phyloP scores from a whole-genome alignment of 2,329 filamentous ascomycete genomes.

The Cercospora sp. region DNA sequence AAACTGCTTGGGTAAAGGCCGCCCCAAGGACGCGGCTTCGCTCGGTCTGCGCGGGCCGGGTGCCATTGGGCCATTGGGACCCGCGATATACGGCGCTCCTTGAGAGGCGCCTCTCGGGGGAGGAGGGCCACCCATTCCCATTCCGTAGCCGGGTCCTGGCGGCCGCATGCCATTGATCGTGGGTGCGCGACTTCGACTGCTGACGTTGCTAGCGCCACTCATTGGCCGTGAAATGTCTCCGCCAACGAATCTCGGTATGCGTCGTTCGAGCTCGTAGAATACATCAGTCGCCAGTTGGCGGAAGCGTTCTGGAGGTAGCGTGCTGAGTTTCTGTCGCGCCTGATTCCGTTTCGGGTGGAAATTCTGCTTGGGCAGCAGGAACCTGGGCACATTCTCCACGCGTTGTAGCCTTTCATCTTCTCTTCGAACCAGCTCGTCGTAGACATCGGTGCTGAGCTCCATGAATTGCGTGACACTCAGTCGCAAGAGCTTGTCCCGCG shows the following conservation, averaged over 20 bases:
- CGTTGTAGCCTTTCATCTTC: conserved; percentile 62
- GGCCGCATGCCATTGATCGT: conserved; percentile 41
- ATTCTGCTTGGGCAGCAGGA: conserved; percentile 77
- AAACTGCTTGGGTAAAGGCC: conserved; percentile 83
- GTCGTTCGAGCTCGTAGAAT: conserved; percentile 87
- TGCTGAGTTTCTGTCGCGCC: conserved; percentile 91
- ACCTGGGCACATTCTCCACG: conserved; percentile 62
- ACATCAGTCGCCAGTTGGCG: conserved; percentile 93
- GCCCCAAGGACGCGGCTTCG: conserved; percentile 51
- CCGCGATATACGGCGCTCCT: conserved; percentile 29
- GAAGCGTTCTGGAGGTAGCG: conserved; percentile 82
- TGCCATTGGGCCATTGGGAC: conserved; percentile 41
- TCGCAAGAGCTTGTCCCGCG: conserved; percentile 88
- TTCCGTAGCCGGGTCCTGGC: conserved; percentile 31
- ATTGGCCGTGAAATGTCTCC: conserved; percentile 67
- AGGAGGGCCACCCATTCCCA: conserved; percentile 34
- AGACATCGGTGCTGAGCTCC: conserved; percentile 96
- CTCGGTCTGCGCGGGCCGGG: conserved; percentile 48
- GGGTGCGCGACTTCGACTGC: conserved; percentile 30
- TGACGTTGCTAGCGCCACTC: conserved; percentile 62
- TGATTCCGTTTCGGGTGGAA: conserved; percentile 98
- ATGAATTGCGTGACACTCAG: conserved; percentile 92
- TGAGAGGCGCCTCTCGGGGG: conserved; percentile 29
- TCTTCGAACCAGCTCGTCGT: conserved; percentile 86
- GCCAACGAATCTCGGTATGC: conserved; percentile 78